Evolutionary conservation across 768 basidiomycete genomes (phyloP).

Genomic region (Hygrophoropsis aurantiaca): DNA sequence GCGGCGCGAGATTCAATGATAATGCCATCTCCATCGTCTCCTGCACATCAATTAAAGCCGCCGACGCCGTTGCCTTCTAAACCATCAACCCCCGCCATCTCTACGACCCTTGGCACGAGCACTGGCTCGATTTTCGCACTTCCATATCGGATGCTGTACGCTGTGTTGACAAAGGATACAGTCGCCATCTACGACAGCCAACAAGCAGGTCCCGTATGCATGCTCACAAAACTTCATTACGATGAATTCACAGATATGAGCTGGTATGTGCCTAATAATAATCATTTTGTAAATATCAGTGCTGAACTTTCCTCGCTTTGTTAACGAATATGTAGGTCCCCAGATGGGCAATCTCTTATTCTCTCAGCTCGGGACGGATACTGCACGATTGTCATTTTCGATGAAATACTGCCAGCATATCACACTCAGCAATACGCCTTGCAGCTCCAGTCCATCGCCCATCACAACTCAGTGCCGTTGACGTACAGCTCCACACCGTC

Average conservation of each 20-base stretch:
- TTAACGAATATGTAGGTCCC: conserved; percentile 76
- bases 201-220: conserved; percentile 86
- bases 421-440: conserved; percentile 90
- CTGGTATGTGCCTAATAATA: conserved; percentile 63
- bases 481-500: conserved; percentile 35
- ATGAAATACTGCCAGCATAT: conserved; percentile 87
- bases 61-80: conserved; percentile 17
- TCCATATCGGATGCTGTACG: conserved; percentile 92
- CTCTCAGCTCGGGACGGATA: conserved; percentile 95
- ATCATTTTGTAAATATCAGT: conserved; percentile 6
- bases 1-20: conserved; percentile 5
- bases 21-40: conserved; percentile 1
- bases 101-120: conserved; percentile 38
- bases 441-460: conserved; percentile 89
- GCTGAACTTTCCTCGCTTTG: not conserved
- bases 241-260: conserved; percentile 96
- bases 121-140: conserved; percentile 79
- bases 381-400: conserved; percentile 92
- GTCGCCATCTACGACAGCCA: conserved; percentile 96
- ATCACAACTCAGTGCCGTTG: conserved; percentile 73
- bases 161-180: conserved; percentile 95
- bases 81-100: conserved; percentile 27
- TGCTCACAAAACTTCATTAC: conserved; percentile 94
- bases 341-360: conserved; percentile 91
- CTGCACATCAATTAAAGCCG: conserved; percentile 14